These are phyloP conservation scores for Cladorrhinum samala DNA, from an alignment of 495 filamentous ascomycete genomes.

Conservation along the genomic window DNA sequence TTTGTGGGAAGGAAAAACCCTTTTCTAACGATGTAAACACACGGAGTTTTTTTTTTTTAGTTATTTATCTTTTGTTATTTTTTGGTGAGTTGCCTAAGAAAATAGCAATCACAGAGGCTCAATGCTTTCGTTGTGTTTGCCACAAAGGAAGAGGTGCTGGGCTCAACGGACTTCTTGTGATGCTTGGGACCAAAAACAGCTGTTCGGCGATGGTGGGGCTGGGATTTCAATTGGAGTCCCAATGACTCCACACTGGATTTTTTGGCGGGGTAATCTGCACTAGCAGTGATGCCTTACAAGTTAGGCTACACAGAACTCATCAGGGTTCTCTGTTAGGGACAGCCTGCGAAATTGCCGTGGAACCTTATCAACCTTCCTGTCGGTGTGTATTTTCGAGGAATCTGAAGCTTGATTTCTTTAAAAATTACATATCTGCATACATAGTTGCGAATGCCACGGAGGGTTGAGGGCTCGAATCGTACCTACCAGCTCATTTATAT, in stretches of 20 bases:
- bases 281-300: slow-evolving; percentile 6
- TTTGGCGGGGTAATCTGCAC: slow-evolving; percentile 11
- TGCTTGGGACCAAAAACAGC: not conserved
- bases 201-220: slow-evolving; percentile 14
- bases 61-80: too few relatives aligned
- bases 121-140: not conserved
- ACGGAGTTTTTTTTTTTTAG: too few relatives aligned
- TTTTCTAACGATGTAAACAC: too few relatives aligned
- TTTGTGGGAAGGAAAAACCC: not conserved
- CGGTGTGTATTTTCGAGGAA: too few relatives aligned
- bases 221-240: not conserved
- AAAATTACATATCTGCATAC: too few relatives aligned
- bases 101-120: not conserved
- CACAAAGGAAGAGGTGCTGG: not conserved
- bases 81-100: not conserved
- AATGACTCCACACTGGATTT: not conserved
- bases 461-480: too few relatives aligned
- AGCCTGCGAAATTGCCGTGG: not conserved
- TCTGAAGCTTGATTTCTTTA: not conserved
- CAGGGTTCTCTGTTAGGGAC: slow-evolving; percentile 1
- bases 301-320: slow-evolving; percentile 1
- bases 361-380: not conserved
- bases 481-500: too few relatives aligned
- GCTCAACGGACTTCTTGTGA: not conserved
- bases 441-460: too few relatives aligned